These are phyloP conservation scores for Tremella fuciformis DNA, from an alignment of 768 basidiomycete species.

Conservation along the genomic window DNA sequence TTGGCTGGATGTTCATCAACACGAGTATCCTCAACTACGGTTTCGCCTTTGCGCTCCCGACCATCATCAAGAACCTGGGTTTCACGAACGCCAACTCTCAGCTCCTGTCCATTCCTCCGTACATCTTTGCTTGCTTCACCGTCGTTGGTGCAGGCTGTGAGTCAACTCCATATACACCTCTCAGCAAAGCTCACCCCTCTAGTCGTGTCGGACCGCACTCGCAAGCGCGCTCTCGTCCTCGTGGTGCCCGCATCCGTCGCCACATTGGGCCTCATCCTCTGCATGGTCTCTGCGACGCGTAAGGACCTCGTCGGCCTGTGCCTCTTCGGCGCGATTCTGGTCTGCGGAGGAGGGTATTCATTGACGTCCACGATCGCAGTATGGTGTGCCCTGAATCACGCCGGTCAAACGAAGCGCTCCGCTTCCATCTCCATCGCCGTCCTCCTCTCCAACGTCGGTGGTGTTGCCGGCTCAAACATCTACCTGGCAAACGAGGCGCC, in stretches of 20 bases:
- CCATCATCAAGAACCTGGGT: conserved; percentile 37
- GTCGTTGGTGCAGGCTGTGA: conserved; percentile 19
- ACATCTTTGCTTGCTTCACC: conserved; percentile 39
- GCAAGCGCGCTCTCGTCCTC: conserved; percentile 13
- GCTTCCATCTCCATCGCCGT: conserved; percentile 12
- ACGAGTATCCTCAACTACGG: conserved; percentile 38
- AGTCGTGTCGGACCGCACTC: conserved; percentile 9
- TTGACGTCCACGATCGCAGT: conserved; percentile 24
- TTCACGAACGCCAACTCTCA: conserved; percentile 40
- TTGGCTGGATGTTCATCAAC: conserved; percentile 28
- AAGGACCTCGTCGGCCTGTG: conserved; percentile 23
- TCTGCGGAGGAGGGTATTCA: neutral
- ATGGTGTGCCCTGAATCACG: conserved; percentile 26
- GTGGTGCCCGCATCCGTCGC: conserved; percentile 7
- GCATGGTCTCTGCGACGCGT: conserved; percentile 26
- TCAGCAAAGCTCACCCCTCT: conserved; percentile 5
- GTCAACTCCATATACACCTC: no score
- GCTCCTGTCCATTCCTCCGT: conserved; percentile 32
- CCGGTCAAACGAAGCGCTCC: conserved; percentile 18
- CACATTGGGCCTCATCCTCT: conserved; percentile 30
- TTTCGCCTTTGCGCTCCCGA: conserved; percentile 38
- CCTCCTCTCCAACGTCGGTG: conserved; percentile 17
- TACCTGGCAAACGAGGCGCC: conserved; percentile 29
- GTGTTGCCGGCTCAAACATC: conserved; percentile 24
- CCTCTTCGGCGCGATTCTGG: conserved; percentile 12